phyloP scores from a whole-genome alignment of 1,284 basidiomycete species.

The Heterobasidion annosum region DNA sequence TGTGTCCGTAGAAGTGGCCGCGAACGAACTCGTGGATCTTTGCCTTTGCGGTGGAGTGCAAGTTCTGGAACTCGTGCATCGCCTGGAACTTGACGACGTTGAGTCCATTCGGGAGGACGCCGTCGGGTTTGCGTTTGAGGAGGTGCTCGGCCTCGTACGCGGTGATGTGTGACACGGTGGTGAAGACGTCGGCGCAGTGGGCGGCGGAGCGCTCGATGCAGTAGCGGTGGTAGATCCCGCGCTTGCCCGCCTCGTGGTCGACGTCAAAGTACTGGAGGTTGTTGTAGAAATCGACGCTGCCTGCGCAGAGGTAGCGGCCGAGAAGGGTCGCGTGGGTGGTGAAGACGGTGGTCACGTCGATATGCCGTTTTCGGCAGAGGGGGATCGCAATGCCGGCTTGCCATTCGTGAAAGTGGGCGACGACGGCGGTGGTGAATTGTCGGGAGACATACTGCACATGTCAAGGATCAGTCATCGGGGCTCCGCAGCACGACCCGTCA shows the following conservation, averaged over 20 bases:
- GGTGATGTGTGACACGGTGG: slow-evolving; percentile 96
- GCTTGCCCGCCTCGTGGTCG: slow-evolving; percentile 97
- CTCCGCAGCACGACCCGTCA: too few species aligned
- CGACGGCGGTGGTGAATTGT: slow-evolving; percentile 76
- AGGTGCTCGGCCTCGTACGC: slow-evolving; percentile 96
- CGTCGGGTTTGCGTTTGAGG: slow-evolving; percentile 95
- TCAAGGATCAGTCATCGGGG: too few species aligned
- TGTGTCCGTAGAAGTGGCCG: slow-evolving; percentile 97
- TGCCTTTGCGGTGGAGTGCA: slow-evolving; percentile 85
- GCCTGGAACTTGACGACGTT: slow-evolving; percentile 96
- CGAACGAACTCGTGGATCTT: slow-evolving; percentile 98
- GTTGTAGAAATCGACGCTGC: slow-evolving; percentile 98
- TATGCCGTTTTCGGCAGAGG: slow-evolving; percentile 90
- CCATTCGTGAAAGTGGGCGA: slow-evolving; percentile 99
- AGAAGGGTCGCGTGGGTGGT: slow-evolving; percentile 98
- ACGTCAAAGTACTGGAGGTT: slow-evolving; percentile 99
- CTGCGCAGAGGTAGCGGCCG: slow-evolving; percentile 95
- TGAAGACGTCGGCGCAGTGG: slow-evolving; percentile 97
- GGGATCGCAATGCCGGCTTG: slow-evolving; percentile 97
- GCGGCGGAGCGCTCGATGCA: slow-evolving; percentile 94
- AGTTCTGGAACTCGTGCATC: slow-evolving; percentile 96
- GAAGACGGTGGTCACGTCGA: slow-evolving; percentile 97
- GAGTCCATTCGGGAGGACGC: slow-evolving; percentile 95
- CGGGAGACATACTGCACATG: slow-evolving; percentile 63
- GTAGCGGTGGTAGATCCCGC: slow-evolving; percentile 89